Evolutionary conservation across 2,329 filamentous ascomycete genomes (phyloP).

Genomic region (Colletotrichum echinochloae): DNA sequence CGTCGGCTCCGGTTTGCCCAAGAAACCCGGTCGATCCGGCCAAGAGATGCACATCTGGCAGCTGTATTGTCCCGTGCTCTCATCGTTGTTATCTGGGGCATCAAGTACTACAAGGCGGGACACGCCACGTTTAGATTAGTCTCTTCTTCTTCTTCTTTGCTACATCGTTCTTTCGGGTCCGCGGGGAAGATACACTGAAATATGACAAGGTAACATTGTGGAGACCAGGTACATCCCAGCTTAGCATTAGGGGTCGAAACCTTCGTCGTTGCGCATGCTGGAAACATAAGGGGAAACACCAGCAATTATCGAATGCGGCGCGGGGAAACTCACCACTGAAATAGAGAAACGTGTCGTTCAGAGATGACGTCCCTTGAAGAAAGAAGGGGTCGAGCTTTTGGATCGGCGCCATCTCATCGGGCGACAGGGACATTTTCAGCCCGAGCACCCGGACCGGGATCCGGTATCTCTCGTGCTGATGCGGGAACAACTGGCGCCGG

Average conservation of each 20-base stretch:
- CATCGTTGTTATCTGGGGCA: conserved; percentile 56
- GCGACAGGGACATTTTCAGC: conserved; percentile 55
- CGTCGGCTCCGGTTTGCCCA: conserved; percentile 47
- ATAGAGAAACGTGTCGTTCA: conserved; percentile 64
- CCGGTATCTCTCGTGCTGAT: conserved; percentile 49
- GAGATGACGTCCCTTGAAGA: conserved; percentile 65
- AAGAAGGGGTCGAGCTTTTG: conserved; percentile 64
- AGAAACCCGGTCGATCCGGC: conserved; percentile 55
- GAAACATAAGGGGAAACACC: neutral
- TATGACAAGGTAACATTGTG: neutral
- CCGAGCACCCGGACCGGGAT: conserved; percentile 64
- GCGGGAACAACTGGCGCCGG: conserved; percentile 53
- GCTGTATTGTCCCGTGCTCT: conserved; percentile 50
- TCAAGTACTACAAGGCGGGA: conserved; percentile 56
- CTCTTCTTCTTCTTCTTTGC: neutral
- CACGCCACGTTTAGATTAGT: conserved; percentile 2
- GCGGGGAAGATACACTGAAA: neutral
- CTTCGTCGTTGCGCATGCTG: neutral
- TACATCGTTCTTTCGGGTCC: no score
- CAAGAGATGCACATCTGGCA: conserved; percentile 66
- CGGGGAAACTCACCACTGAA: conserved; percentile 57
- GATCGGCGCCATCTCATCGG: conserved; percentile 56
- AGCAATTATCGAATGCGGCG: neutral
- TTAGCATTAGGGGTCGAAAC: neutral
- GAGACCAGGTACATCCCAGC: neutral